A percentile compares a stretch with the other conserved stretches of the same genome.
These are phyloP conservation scores for Takashimella koratensis DNA, from an alignment of 1,284 basidiomycete genomes.

Conservation along the genomic window DNA sequence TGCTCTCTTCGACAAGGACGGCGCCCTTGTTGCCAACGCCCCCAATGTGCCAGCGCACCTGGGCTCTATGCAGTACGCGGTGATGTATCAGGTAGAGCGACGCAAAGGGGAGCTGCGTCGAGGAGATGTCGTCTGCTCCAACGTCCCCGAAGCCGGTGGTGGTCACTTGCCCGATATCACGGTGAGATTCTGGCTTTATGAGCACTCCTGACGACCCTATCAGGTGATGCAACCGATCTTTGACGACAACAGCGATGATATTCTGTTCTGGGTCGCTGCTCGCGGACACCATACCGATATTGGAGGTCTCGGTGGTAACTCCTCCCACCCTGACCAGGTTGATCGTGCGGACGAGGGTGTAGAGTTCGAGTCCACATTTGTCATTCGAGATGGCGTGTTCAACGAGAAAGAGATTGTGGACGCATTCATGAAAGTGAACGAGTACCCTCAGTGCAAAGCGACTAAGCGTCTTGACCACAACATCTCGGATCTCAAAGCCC, in stretches of 20 bases:
- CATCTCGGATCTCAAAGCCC: constrained; percentile 20
- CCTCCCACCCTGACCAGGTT: constrained; percentile 91
- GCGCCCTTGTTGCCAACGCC: constrained; percentile 53
- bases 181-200: constrained; percentile 15
- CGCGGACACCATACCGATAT: constrained; percentile 39
- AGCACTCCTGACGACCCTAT: too few relatives aligned
- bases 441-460: constrained; percentile 9
- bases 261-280: constrained; percentile 41
- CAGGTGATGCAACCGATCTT: constrained; percentile 41
- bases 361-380: too few relatives aligned
- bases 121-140: constrained; percentile 53
- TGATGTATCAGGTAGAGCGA: constrained; percentile 47
- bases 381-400: constrained; percentile 22
- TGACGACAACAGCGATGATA: constrained; percentile 20
- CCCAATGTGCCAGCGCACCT: constrained; percentile 55
- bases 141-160: constrained; percentile 47
- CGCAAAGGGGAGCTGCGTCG: constrained; percentile 37
- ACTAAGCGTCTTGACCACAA: constrained; percentile 8
- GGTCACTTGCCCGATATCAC: constrained; percentile 40
- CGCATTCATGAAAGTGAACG: constrained; percentile 9
- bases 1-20: constrained; percentile 53
- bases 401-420: constrained; percentile 18
- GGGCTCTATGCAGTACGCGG: constrained; percentile 44
- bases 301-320: constrained; percentile 53
- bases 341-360: constrained; percentile 80